Evolutionary conservation across 2,329 filamentous ascomycete genomes (phyloP), one percentile per base, ranked within the genome.

Genomic region (Alternaria sp.): DNA sequence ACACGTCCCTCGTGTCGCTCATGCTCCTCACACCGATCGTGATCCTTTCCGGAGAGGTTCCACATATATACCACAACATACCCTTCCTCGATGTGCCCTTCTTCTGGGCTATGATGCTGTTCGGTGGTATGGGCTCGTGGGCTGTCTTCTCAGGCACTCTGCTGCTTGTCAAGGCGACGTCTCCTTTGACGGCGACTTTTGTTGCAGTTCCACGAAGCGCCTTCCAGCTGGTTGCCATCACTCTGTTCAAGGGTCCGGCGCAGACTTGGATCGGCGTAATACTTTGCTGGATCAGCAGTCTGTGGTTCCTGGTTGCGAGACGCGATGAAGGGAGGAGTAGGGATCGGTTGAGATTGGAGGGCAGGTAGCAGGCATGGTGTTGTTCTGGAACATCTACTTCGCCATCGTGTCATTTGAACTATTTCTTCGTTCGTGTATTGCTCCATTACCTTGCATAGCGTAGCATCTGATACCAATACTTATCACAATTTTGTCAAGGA

Each of bases 61-160:
- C 74, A 6, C 79, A 83, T 59, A 85, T 87, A 32, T 78, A 79
- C 56, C 81, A 83, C 17, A 86, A 86, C 63, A 85, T 85, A 59
- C 86, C 86, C 57, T 84, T 86, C 73, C 79, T 87, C 11, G 85
- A 87, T 61, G 83, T 86, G 1, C 84, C 84, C 3, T 87, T 84
- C 72, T 86, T 86, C 76, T 87, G 85, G 85, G 75, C 86, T 45
- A 83, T 86, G 80, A 82, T 84, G 43, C 68, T 82, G 5, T 83
- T 83, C 59, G 83, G 83, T 3, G 83, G 83, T 2, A 71, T 84
- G 7, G 83, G 82, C 4, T 81, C 78, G 0, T 85, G 82, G 74
- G 81, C 83, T 6, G 82, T 86, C 5, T 86, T 86, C 63, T 79
- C 78, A 3, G 76, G 80, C n/a, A 84, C 82, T 2, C 74, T 86